A percentile compares a stretch with the other conserved stretches of the same genome.
These are phyloP conservation scores for Biancaea sappan DNA, from an alignment of 306 rosid species.

Conservation along the genomic window DNA sequence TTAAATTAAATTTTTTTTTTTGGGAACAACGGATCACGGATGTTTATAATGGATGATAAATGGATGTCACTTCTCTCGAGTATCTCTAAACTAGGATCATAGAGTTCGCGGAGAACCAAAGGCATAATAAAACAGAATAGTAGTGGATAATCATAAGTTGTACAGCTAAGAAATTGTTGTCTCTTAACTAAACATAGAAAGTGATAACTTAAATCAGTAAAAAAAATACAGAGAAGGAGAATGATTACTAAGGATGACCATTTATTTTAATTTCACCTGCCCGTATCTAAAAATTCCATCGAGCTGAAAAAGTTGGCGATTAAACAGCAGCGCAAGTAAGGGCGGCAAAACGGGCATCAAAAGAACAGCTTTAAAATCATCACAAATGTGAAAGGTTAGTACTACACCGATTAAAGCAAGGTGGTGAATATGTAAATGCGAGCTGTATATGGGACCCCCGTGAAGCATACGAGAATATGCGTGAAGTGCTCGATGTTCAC, in stretches of 20 bases:
- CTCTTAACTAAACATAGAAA: neutral
- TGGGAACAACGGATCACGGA: too few species aligned
- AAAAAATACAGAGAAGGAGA: neutral
- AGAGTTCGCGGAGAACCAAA: neutral
- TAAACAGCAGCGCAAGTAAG: neutral
- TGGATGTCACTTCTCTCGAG: neutral
- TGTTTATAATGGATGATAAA: neutral
- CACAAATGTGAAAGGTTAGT: neutral
- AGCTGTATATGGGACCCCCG: slow-evolving; percentile 6
- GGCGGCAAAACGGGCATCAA: neutral
- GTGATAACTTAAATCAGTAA: neutral
- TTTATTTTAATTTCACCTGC: too few species aligned
- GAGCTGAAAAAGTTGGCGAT: too few species aligned
- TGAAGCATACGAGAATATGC: slow-evolving; percentile 29
- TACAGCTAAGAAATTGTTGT: slow-evolving; percentile 6
- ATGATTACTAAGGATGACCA: neutral
- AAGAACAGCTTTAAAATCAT: neutral
- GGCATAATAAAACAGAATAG: neutral
- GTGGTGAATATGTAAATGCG: neutral
- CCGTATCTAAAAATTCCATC: too few species aligned
- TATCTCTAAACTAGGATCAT: neutral
- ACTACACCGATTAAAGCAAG: slow-evolving; percentile 17
- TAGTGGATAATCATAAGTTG: slow-evolving; percentile 7
- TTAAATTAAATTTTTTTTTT: too few species aligned
- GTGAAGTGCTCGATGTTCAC: slow-evolving; percentile 4